Evolutionary conservation across 768 basidiomycete genomes (phyloP).

Genomic region (Exidia glandulosa): DNA sequence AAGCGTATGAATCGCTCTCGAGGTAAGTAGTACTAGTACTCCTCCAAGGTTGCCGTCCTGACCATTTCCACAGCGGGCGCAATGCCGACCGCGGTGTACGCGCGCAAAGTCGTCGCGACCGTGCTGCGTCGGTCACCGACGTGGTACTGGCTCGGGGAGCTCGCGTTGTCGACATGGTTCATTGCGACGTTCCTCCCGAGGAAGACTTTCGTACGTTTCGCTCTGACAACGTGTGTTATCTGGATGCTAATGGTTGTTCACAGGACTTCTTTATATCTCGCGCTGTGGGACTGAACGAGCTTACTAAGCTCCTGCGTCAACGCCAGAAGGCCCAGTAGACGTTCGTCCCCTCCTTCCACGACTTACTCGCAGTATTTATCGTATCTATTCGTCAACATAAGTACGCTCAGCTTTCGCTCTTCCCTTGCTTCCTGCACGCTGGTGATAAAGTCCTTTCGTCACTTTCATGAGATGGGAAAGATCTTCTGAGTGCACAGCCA

Average conservation of each 20-base stretch:
- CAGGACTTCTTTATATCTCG: neutral
- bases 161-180: neutral
- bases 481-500: too few relatives aligned
- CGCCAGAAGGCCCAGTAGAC: neutral
- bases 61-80: neutral
- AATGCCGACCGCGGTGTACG: slow-evolving; percentile 2
- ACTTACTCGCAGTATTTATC: neutral
- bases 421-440: too few relatives aligned
- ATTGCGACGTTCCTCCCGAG: neutral
- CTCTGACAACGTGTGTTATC: too few relatives aligned
- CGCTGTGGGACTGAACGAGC: neutral
- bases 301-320: neutral
- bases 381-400: too few relatives aligned
- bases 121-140: neutral
- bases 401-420: too few relatives aligned
- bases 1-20: too few relatives aligned
- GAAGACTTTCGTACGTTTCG: neutral
- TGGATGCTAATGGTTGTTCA: neutral
- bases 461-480: too few relatives aligned
- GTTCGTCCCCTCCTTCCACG: too few relatives aligned
- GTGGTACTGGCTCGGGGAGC: neutral
- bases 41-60: neutral
- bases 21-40: too few relatives aligned
- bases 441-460: too few relatives aligned
- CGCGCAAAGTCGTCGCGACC: slow-evolving; percentile 2